Percentiles rank a stretch among this genome's conserved stretches.
Conservation (phyloP, 441 rosid species). For the Eruca vesicaria region DNA sequence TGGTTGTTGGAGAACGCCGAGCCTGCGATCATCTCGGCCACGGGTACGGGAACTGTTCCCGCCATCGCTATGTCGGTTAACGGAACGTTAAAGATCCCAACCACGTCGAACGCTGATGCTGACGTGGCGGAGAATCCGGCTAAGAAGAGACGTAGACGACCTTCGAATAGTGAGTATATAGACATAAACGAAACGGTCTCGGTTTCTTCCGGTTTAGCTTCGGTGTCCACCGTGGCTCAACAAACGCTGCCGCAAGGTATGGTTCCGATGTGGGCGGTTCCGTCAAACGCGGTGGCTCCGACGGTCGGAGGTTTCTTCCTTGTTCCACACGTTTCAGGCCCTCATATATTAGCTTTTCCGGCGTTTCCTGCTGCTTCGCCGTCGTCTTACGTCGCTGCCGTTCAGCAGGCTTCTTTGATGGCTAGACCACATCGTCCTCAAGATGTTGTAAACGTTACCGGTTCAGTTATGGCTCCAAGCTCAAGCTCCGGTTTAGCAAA, state of each 20-base stretch:
- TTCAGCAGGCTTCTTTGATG: conserved; percentile 44
- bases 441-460: conserved; percentile 7
- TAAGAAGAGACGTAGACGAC: conserved; percentile 56
- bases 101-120: conserved; percentile 41
- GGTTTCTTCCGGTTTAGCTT: conserved; percentile 46
- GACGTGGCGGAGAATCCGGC: conserved; percentile 35
- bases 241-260: conserved; percentile 48
- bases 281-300: conserved; percentile 52
- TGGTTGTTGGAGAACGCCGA: conserved; percentile 71
- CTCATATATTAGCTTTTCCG: conserved; percentile 51
- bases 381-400: conserved; percentile 52
- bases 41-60: conserved; percentile 70
- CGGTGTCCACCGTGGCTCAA: conserved; percentile 25
- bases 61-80: conserved; percentile 71
- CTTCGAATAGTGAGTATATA: conserved; percentile 48
- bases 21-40: conserved; percentile 70
- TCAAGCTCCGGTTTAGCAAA: conserved; percentile 40
- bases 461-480: conserved; percentile 57
- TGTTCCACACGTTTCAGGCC: conserved; percentile 47
- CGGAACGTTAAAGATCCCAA: conserved; percentile 63
- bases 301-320: conserved; percentile 58
- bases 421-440: conserved; percentile 26
- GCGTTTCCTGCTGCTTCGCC: conserved; percentile 10
- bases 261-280: conserved; percentile 68
- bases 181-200: conserved; percentile 42